These are phyloP conservation scores for Russula lepida DNA, from an alignment of 768 basidiomycete species.

Conservation along the genomic window DNA sequence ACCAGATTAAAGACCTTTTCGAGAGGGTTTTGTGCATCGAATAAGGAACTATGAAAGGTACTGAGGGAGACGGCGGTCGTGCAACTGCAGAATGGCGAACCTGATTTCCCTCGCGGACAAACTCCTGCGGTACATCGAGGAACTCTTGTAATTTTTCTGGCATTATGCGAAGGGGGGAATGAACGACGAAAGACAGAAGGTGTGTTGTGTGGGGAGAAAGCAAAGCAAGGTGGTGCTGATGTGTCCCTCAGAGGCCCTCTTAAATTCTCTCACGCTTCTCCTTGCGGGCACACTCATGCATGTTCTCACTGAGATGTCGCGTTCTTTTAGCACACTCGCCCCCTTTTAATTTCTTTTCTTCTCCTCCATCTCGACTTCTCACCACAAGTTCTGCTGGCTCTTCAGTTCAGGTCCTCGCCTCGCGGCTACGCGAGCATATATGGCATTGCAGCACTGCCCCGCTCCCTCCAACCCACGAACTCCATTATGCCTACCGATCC, in stretches of 20 bases:
- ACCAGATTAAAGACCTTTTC: slow-evolving; percentile 60
- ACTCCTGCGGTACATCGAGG: slow-evolving; percentile 84
- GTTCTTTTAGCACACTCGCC: not conserved
- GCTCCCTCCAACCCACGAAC: not conserved
- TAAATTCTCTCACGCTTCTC: not conserved
- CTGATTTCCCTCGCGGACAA: slow-evolving; percentile 88
- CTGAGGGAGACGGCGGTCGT: not conserved
- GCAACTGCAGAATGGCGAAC: slow-evolving; percentile 32
- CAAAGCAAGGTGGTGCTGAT: not conserved
- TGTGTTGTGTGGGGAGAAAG: not conserved
- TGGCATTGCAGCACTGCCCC: slow-evolving; percentile 9
- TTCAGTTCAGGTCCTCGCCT: slow-evolving; percentile 25
- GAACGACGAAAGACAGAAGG: slow-evolving; percentile 6
- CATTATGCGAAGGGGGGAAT: slow-evolving; percentile 42
- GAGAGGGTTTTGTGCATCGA: slow-evolving; percentile 95
- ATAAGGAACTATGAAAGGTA: slow-evolving; percentile 67
- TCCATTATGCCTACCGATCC: slow-evolving; percentile 12
- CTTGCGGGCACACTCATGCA: not conserved
- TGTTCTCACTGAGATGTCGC: slow-evolving; percentile 7
- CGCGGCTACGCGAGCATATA: slow-evolving; percentile 10
- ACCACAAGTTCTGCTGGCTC: slow-evolving; percentile 40
- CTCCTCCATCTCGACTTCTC: not conserved
- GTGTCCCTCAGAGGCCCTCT: not conserved
- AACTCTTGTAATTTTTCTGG: slow-evolving; percentile 89
- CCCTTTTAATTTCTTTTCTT: not conserved